A percentile compares a stretch with the other conserved stretches of the same genome.
Conservation (phyloP, 2,329 filamentous ascomycete genomes). For the Diaporthe ampelina region DNA sequence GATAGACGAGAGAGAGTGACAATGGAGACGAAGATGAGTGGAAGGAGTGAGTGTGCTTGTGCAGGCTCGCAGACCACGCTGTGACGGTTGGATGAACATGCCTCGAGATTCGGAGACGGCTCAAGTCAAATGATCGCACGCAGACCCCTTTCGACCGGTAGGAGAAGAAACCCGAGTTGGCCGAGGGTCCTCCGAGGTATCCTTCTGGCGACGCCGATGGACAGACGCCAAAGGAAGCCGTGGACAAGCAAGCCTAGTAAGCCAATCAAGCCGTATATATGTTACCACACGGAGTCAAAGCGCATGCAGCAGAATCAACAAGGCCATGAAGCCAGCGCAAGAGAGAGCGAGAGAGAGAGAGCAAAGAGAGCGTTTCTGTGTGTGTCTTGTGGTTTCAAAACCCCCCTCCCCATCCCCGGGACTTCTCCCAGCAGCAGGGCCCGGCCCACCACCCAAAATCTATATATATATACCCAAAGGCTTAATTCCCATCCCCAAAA, state of each 20-base stretch:
- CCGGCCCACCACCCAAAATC: not conserved
- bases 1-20: no score
- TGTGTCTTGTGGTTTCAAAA: not conserved
- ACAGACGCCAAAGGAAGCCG: not conserved
- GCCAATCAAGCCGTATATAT: not conserved
- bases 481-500: not conserved
- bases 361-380: not conserved
- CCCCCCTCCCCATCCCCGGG: not conserved
- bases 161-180: not conserved
- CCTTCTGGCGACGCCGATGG: not conserved
- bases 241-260: not conserved
- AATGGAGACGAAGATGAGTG: no score
- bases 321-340: not conserved
- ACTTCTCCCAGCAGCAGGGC: not conserved
- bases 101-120: not conserved
- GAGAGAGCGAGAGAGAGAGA: not conserved
- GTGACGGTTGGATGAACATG: not conserved
- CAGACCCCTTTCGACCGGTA: not conserved
- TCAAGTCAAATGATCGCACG: not conserved
- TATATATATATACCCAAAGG: constrained; percentile 20
- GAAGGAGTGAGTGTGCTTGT: no score
- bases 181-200: not conserved
- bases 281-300: not conserved
- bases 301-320: not conserved
- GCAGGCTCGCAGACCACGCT: not conserved